A percentile compares a stretch with the other conserved stretches of the same genome.
These are phyloP conservation scores for Fusarium torreyae DNA, from an alignment of 2,329 filamentous ascomycete species.

Conservation along the genomic window DNA sequence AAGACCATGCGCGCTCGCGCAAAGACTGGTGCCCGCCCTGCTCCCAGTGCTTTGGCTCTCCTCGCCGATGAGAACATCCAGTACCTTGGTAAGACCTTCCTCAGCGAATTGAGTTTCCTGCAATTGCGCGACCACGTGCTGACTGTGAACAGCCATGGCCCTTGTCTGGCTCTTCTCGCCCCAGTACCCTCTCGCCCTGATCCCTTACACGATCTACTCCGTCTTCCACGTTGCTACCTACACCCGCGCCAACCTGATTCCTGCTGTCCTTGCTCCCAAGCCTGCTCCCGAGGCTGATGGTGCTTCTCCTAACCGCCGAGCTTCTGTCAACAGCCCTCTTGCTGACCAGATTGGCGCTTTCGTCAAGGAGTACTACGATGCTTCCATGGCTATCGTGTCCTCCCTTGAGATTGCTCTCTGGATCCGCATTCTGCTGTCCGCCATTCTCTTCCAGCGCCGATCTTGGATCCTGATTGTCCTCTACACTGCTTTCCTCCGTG, in stretches of 20 bases:
- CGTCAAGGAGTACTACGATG: conserved; percentile 98
- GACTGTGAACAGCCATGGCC: conserved; percentile 79
- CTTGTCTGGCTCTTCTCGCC: conserved; percentile 94
- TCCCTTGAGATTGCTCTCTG: conserved; percentile 90
- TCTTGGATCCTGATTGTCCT: conserved; percentile 89
- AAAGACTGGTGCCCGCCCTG: conserved; percentile 77
- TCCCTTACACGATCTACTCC: conserved; percentile 97
- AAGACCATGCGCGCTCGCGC: conserved; percentile 93
- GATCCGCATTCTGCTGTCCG: conserved; percentile 84
- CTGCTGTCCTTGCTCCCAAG: conserved; percentile 81
- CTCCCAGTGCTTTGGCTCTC: conserved; percentile 73
- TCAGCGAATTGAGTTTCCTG: not conserved
- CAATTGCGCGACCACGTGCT: conserved; percentile 2
- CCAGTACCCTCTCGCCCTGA: conserved; percentile 89
- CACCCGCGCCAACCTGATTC: conserved; percentile 92
- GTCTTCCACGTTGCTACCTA: conserved; percentile 99
- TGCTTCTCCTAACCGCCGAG: conserved; percentile 64
- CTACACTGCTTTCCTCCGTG: conserved; percentile 94
- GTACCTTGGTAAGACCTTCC: conserved; percentile 81
- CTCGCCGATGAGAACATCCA: conserved; percentile 96
- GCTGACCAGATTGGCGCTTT: conserved; percentile 91
- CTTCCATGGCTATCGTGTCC: conserved; percentile 94
- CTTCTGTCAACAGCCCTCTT: conserved; percentile 68
- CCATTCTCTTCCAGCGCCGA: conserved; percentile 88
- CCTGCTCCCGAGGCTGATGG: conserved; percentile 68